Base-by-base conservation (phyloP, 2,329 filamentous ascomycete species). In the Ploettnerulaceae sp. region DNA sequence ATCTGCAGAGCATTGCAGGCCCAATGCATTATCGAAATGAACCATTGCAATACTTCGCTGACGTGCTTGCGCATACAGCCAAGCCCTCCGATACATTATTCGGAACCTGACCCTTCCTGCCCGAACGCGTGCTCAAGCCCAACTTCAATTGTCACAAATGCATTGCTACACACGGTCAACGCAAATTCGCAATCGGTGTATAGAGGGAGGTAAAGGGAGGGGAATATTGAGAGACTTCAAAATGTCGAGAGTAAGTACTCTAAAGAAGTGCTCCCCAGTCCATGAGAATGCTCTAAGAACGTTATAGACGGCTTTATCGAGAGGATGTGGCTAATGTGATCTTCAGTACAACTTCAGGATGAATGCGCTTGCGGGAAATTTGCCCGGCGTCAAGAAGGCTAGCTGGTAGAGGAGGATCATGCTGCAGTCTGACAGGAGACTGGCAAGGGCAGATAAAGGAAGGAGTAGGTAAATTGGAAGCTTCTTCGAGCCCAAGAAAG, bases 201-300 rank as follows among this genome's bases (percentile, higher is more conserved):
- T 95, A 43, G 78, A 91, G 66, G 89, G 89, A 56, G 93, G 93
- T n/a, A 89, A 88, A 66, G 84, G 84, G 14, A 78, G 89, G 58
- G 89, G 89, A 83, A 76, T 98, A n/a, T 75, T 97, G 56, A 81
- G 89, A 47, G 91, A 93, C 64, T 98, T 98, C 63, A 88, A 89
- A 69, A 78, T 98, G 76, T 82, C 84, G 49, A 79, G 91, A 72
- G 91, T 97, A 77, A 66, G 88, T 21, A 5, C 3, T 32, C 24
- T 45, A 26, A 28, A 7, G 24, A 2, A 12, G 21, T 18, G 14
- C n/a, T n/a, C n/a, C n/a, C n/a, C n/a, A n/a, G n/a, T n/a, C n/a
- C n/a, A n/a, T n/a, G n/a, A n/a, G n/a, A n/a, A n/a, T n/a, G n/a
- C n/a, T n/a, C n/a, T n/a, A n/a, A n/a, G n/a, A n/a, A n/a, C n/a